Evolutionary conservation across 129 eudicot genomes (phyloP), one percentile per base, ranked within the genome.

Genomic region (Erigeron canadensis): DNA sequence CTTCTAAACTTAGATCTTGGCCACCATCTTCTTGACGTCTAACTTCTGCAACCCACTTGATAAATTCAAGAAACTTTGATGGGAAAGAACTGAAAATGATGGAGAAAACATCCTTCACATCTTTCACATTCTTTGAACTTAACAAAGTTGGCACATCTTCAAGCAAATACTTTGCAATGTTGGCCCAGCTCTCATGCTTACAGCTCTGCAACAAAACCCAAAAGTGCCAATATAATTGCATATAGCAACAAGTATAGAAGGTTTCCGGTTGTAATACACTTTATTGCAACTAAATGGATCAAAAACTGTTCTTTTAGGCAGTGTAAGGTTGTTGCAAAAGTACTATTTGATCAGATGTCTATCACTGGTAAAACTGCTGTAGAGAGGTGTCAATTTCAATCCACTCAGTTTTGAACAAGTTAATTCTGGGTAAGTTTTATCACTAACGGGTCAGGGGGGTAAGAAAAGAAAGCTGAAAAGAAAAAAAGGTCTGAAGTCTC

Each of bases 21-120:
- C 65, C 83, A 67, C 70, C 81, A 72, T 91, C 97, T 80, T 91
- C 97, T 65, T 34, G 62, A 61, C 82, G 79, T 53, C 95, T 88
- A 64, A 91, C 88, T 85, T 91, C 97, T 2, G 87, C 97, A 46
- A 85, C 87, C 95, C 97, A 91, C 77, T 85, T 91, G 51, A 91
- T 91, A 71, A 87, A 87, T 40, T 91, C 97, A 5, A 73, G 80
- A 70, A 87, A 87, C 46, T 91, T 81, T 16, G 86, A 75, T 5
- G 97, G 97, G 23, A 91, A 87, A 63, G 87, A 87, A 42, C 63
- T 77, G 63, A 82, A 83, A 76, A 91, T 80, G 45, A 78, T 80
- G 4, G 84, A 73, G 71, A 91, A 77, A 28, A 86, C 97, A 67
- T 79, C 74, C 38, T 81, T 79, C 47, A 84, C 71, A 15, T 72